Conservation (phyloP, 345 rosid genomes). For the Gossypium arboreum region DNA sequence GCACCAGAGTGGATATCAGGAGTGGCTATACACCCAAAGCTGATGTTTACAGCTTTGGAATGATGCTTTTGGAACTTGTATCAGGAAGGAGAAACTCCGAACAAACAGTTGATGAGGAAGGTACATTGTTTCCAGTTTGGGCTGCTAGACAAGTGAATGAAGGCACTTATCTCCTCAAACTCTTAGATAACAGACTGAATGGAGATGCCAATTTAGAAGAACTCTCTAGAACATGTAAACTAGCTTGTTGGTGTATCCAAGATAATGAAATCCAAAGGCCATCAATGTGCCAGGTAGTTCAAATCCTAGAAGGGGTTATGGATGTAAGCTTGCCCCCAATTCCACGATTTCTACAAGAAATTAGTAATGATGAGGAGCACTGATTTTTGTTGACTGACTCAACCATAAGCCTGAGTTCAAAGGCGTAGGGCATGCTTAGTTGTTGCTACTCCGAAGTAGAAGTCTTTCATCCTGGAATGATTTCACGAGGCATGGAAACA, state of each 20-base stretch:
- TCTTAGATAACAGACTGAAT: slow-evolving; percentile 52
- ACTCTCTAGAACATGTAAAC: slow-evolving; percentile 50
- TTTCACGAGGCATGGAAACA: not conserved
- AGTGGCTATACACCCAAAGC: slow-evolving; percentile 76
- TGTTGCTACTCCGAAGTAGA: slow-evolving; percentile 27
- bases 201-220: slow-evolving; percentile 49
- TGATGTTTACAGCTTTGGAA: slow-evolving; percentile 84
- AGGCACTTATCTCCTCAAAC: slow-evolving; percentile 42
- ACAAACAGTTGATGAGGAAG: slow-evolving; percentile 38
- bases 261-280: slow-evolving; percentile 74
- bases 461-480: slow-evolving; percentile 16
- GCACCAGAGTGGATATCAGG: slow-evolving; percentile 93
- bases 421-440: slow-evolving; percentile 20
- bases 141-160: slow-evolving; percentile 43
- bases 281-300: slow-evolving; percentile 80
- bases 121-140: slow-evolving; percentile 53
- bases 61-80: slow-evolving; percentile 78
- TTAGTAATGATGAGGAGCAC: slow-evolving; percentile 29
- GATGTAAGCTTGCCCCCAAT: slow-evolving; percentile 51
- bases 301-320: slow-evolving; percentile 65
- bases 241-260: slow-evolving; percentile 84
- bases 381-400: slow-evolving; percentile 39
- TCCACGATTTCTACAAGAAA: slow-evolving; percentile 57
- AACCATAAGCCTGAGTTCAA: slow-evolving; percentile 34
- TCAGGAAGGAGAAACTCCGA: slow-evolving; percentile 75